Percentiles rank a stretch among this genome's conserved stretches.
phyloP scores from a whole-genome alignment of 2,329 filamentous ascomycete genomes.

The Cyphellophora europaea region DNA sequence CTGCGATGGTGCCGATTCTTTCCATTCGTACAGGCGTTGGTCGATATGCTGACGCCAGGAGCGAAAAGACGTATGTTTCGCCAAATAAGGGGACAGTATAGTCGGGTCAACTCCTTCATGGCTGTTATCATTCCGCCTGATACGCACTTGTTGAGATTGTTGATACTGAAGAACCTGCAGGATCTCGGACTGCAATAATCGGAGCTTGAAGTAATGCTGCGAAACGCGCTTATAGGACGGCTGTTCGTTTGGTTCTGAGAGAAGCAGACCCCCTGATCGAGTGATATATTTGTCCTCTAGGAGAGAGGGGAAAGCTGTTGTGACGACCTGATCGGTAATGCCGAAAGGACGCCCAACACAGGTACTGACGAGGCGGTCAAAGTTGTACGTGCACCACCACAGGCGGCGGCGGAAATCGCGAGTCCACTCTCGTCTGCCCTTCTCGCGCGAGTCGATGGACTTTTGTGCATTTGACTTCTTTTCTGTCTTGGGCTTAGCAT shows the following conservation, averaged over 20 bases:
- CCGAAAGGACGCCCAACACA: constrained; percentile 91
- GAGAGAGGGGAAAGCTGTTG: constrained; percentile 84
- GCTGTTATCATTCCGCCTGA: constrained; percentile 51
- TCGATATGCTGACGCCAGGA: constrained; percentile 87
- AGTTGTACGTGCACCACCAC: constrained; percentile 96
- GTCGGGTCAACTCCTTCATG: constrained; percentile 70
- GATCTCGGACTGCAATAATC: constrained; percentile 87
- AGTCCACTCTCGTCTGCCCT: constrained; percentile 68
- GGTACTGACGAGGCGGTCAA: constrained; percentile 88
- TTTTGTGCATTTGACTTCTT: constrained; percentile 9
- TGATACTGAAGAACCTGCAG: constrained; percentile 88
- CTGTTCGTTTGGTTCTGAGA: constrained; percentile 46
- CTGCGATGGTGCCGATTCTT: constrained; percentile 67
- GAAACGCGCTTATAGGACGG: constrained; percentile 86
- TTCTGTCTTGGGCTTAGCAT: constrained; percentile 20
- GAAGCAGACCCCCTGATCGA: constrained; percentile 59
- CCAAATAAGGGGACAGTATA: constrained; percentile 75
- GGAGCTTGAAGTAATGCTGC: constrained; percentile 83
- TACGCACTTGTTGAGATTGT: constrained; percentile 70
- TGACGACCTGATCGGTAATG: constrained; percentile 92
- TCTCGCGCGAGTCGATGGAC: constrained; percentile 42
- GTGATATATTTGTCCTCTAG: constrained; percentile 86
- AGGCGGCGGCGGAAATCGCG: constrained; percentile 77
- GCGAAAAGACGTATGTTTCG: constrained; percentile 73
- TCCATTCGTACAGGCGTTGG: constrained; percentile 74